These are phyloP conservation scores for Gymnopilus junonius DNA, from an alignment of 768 basidiomycete species.

Conservation along the genomic window DNA sequence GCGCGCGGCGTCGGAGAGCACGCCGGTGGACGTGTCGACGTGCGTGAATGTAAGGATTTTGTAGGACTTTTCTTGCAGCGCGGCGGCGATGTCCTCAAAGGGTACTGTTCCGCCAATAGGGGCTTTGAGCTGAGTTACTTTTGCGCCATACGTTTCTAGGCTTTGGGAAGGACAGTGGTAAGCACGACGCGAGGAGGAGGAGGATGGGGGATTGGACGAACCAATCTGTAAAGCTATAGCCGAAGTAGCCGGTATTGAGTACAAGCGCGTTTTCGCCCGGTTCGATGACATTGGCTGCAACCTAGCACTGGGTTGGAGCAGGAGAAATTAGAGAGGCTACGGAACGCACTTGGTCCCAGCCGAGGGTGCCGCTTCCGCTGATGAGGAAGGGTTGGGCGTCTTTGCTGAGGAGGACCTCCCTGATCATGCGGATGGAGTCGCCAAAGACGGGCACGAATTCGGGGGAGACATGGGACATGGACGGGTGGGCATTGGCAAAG, in stretches of 20 bases:
- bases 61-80: constrained; percentile 80
- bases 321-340: background rate
- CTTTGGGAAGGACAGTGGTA: constrained; percentile 37
- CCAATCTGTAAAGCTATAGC: constrained; percentile 90
- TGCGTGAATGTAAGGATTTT: constrained; percentile 94
- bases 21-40: constrained; percentile 92
- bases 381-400: constrained; percentile 90
- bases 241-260: constrained; percentile 92
- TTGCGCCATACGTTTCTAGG: constrained; percentile 86
- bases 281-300: constrained; percentile 90
- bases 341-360: constrained; percentile 90
- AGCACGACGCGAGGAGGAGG: background rate
- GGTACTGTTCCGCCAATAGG: constrained; percentile 79
- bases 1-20: constrained; percentile 81
- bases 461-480: constrained; percentile 85
- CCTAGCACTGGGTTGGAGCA: constrained; percentile 42
- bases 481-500: constrained; percentile 91
- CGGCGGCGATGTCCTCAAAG: constrained; percentile 61
- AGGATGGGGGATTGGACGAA: constrained; percentile 31
- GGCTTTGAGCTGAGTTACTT: constrained; percentile 83
- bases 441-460: constrained; percentile 91
- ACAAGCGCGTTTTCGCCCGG: constrained; percentile 80
- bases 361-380: constrained; percentile 93
- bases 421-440: constrained; percentile 84
- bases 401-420: constrained; percentile 50